Evolutionary conservation across 306 rosid genomes (phyloP).

Genomic region (Canavalia ensiformis): DNA sequence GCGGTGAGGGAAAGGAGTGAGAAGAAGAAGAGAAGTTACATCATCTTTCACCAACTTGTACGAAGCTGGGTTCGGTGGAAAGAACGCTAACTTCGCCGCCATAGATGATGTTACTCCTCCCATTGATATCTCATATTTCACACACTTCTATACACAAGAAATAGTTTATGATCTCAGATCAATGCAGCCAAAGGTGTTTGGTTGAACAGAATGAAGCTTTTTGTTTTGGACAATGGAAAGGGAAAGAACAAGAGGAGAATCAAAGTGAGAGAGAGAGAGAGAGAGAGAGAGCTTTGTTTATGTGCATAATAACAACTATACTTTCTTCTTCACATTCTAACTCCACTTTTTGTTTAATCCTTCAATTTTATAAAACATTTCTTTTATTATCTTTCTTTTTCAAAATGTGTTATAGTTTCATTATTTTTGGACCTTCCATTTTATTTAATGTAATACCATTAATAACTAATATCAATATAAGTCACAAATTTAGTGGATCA

Average conservation of each 20-base stretch:
- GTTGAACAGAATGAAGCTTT: neutral
- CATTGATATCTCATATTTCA: constrained; percentile 36
- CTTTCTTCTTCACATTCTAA: no score
- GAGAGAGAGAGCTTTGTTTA: neutral
- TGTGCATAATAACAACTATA: neutral
- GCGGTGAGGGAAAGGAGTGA: constrained; percentile 78
- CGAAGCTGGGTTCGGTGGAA: constrained; percentile 86
- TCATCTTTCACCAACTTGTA: constrained; percentile 71
- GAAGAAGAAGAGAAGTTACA: constrained; percentile 70
- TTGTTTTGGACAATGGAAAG: neutral
- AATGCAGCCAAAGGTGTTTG: neutral
- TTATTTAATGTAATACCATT: no score
- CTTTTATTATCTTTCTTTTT: no score
- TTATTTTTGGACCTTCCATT: no score
- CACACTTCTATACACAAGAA: neutral
- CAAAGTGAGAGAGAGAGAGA: neutral
- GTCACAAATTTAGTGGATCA: no score
- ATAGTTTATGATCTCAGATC: neutral
- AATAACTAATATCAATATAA: no score
- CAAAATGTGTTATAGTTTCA: no score
- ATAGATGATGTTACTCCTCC: constrained; percentile 94
- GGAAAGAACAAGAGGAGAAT: neutral
- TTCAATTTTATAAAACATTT: no score
- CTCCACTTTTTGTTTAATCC: no score
- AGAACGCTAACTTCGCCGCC: constrained; percentile 92